Percentiles rank a stretch among this genome's conserved stretches.
phyloP scores from a whole-genome alignment of 495 filamentous ascomycete species.

The Friedmanniomyces simplex region DNA sequence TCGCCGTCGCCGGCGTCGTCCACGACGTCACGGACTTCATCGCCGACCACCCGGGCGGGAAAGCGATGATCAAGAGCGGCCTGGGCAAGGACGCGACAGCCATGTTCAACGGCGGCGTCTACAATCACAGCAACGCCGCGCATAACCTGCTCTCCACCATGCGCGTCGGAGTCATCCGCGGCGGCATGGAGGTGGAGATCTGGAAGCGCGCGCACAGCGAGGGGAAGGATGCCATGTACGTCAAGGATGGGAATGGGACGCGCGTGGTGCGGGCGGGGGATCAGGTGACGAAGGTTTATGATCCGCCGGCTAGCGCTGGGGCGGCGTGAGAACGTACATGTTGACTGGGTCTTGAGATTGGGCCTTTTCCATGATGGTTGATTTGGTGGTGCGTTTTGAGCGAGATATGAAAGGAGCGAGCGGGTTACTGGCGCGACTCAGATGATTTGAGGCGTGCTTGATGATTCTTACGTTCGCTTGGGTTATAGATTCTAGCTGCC shows the following conservation, averaged over 20 bases:
- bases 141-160: conserved; percentile 96
- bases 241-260: conserved; percentile 72
- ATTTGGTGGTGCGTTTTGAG: not conserved
- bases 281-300: conserved; percentile 74
- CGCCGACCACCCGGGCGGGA: conserved; percentile 93
- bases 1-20: conserved; percentile 87
- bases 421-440: not conserved
- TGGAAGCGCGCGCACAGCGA: conserved; percentile 93
- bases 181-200: conserved; percentile 96
- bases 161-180: conserved; percentile 91
- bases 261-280: conserved; percentile 81
- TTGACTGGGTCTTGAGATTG: too few relatives aligned
- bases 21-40: conserved; percentile 94
- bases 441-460: not conserved
- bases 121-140: conserved; percentile 94
- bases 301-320: conserved; percentile 60
- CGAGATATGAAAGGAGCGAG: not conserved
- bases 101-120: conserved; percentile 98
- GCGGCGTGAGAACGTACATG: conserved; percentile 65
- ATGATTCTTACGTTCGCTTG: conserved; percentile 9
- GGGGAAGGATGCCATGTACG: conserved; percentile 69
- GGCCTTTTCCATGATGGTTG: too few relatives aligned
- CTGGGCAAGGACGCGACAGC: conserved; percentile 97
- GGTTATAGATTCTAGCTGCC: not conserved
- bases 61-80: conserved; percentile 83